Evolutionary conservation across 371 early-diverging fungal genomes (phyloP), one percentile per base, ranked within the genome.

Genomic region (Phascolomyces articulosus): DNA sequence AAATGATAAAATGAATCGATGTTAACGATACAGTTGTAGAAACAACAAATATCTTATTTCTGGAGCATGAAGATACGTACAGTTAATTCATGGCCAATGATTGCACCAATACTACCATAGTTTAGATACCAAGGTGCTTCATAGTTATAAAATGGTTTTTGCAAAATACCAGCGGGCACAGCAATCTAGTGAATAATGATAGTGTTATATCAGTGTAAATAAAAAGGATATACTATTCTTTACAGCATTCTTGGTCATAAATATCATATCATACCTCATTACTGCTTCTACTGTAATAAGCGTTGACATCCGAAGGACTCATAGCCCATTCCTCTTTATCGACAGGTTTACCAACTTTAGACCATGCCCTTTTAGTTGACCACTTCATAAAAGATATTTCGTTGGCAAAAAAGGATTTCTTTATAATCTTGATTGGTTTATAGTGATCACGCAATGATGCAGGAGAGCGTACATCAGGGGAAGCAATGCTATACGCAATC

Each of bases 51-150:
- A 2, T 11, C 34, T 31, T 54, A 8, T 21, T 21, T 9, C 34
- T 11, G 34, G 11, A 34, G 11, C 34, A 9, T 44, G 47, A 20
- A 18, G n/a, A 31, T 54, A 20, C 74, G 64, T 73, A 87, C 87
- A 44, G 86, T 82, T 9, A 88, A 67, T 67, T 87, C 90, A 68
- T 90, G 88, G 1, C 86, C 90, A 55, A 86, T 76, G 7, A 90
- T 76, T 26, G 70, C 64, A 24, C 90, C 88, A 27, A 90, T 79
- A 47, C 78, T 80, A 38, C 90, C 90, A 68, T 79, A 88, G 27
- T 85, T 86, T 16, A 88, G 18, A 56, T 83, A 84, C 28, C 76
- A 79, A n/a, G 86, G 85, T n/a, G 68, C 65, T 13, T 72, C 70
- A 1, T 65, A 34, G 40, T 77, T 62, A 61, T 72, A 78, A 38